These are phyloP conservation scores for Crinitomyces ghanaensis DNA, from an alignment of 805 yeast species.

Conservation along the genomic window DNA sequence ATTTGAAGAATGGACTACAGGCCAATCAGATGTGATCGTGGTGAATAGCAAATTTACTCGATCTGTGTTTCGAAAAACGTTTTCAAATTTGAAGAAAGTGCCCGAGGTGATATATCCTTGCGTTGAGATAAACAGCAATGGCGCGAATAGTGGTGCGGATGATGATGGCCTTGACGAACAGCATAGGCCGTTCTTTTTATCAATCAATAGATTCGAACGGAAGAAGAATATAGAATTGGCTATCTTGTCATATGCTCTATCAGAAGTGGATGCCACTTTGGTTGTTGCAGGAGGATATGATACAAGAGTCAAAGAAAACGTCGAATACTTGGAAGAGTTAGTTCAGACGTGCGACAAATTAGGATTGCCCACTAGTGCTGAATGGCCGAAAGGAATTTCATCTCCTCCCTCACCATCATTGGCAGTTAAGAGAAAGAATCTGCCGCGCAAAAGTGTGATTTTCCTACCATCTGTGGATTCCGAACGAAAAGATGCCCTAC, in stretches of 20 bases:
- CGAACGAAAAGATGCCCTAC: conserved; percentile 47
- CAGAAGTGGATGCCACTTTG: conserved; percentile 27
- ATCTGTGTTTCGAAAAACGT: conserved; percentile 53
- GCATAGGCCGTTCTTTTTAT: no score
- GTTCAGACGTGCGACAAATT: conserved; percentile 36
- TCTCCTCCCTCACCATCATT: not conserved
- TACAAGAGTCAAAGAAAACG: conserved; percentile 61
- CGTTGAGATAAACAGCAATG: conserved; percentile 56
- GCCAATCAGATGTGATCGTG: conserved; percentile 62
- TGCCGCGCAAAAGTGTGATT: conserved; percentile 43
- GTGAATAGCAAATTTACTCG: conserved; percentile 86
- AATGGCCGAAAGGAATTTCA: not conserved
- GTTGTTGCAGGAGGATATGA: conserved; percentile 92
- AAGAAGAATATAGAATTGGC: conserved; percentile 79
- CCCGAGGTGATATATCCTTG: conserved; percentile 69
- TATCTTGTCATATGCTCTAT: conserved; percentile 43
- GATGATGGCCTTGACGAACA: no score
- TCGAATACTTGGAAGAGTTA: conserved; percentile 54
- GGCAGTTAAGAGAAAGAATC: conserved; percentile 4
- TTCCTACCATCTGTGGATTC: conserved; percentile 77
- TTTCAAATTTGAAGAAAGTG: conserved; percentile 28
- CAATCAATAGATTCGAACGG: conserved; percentile 81
- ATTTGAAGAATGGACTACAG: conserved; percentile 74
- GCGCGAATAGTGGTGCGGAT: no score
- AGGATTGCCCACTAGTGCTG: conserved; percentile 26